Base-by-base conservation (phyloP, 2,329 filamentous ascomycete genomes). In the Fusarium sororula region DNA sequence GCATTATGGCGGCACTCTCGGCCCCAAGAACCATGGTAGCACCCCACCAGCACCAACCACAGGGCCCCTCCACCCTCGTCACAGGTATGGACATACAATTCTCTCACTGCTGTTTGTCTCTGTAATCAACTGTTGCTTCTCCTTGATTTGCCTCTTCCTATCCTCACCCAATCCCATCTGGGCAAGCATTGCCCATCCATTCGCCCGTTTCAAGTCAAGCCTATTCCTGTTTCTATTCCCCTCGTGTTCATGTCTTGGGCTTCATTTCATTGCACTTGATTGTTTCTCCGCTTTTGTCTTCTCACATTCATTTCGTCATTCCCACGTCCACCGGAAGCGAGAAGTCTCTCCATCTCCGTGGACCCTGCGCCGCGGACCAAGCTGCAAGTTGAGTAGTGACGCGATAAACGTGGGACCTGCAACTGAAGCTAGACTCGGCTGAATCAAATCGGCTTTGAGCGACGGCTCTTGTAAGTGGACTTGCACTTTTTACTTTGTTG, bases 1-100 rank as follows among this genome's bases (percentile, higher is more conserved):
- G 48, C 64, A 73, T 67, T 61, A 77, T 78, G 76, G 76, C 77
- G 75, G 69, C 72, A 68, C 63, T 77, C 56, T 77, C 77, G 72
- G 76, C 62, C 63, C 65, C 75, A 59, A 67, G 74, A 60, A 71
- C 71, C 64, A 58, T 75, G 60, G 70, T 66, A 61, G 65, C 73
- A 58, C 65, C 70, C 70, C 77, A 75, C 75, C 75, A 77, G 62
- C 70, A 73, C 57, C 73, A 75, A 66, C 75, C 70, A 72, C 75
- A 75, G 57, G 56, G 56, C 30, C 24, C 32, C 51, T 50, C 61
- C 51, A 61, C 66, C 59, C 76, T 74, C 67, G 72, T 75, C 60
- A 70, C 66, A 77, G 77, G 77, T 78, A 78, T 64, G 76, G 55
- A 65, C 47, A 45, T 62, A 57, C 35, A 72, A 54, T 17, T 67